Base-by-base conservation (phyloP, 495 filamentous ascomycete species). In the Symbiotaphrina buchneri region DNA sequence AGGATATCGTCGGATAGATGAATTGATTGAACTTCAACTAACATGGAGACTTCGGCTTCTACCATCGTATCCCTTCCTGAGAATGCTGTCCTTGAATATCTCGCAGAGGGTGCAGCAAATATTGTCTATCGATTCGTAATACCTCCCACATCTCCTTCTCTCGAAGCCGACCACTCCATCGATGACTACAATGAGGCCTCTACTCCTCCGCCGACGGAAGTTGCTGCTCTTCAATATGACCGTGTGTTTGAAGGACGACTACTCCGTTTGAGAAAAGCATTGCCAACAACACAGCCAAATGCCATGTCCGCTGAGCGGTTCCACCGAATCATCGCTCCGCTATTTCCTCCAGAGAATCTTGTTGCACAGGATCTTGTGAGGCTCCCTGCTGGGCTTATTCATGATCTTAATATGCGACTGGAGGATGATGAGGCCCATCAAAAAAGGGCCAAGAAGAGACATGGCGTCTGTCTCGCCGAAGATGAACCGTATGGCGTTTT, bases 21-120 rank as follows among this genome's bases (percentile, higher is more conserved):
- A n/a, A n/a, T n/a, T n/a, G n/a, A n/a, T n/a, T n/a, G n/a, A n/a
- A n/a, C n/a, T n/a, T n/a, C n/a, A n/a, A n/a, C n/a, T n/a, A 25
- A 13, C 22, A 25, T 25, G 13, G 7, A 25, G 22, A 25, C 13
- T 13, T 25, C 8, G 13, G 7, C 22, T 13, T 8, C 13, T 7
- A 8, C 22, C 22, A 13, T 25, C 13, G 13, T 25, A 25, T 7
- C 7, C 13, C 28, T 36, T 7, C 33, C 33, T 8, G 10, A 5
- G 32, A 19, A 33, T 41, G 18, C 16, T 22, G n/a, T 21, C 14
- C 52, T 68, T 17, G 34, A 53, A 13, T 71, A 66, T 37, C 52
- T 68, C 6, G 61, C 63, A 6, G 75, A 82, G 45, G 75, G 75
- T 10, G 71, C 71, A 26, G 72, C 75, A 19, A 80, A 82, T 44